Conservation (phyloP, 768 basidiomycete genomes). For the Chalciporus chontae region DNA sequence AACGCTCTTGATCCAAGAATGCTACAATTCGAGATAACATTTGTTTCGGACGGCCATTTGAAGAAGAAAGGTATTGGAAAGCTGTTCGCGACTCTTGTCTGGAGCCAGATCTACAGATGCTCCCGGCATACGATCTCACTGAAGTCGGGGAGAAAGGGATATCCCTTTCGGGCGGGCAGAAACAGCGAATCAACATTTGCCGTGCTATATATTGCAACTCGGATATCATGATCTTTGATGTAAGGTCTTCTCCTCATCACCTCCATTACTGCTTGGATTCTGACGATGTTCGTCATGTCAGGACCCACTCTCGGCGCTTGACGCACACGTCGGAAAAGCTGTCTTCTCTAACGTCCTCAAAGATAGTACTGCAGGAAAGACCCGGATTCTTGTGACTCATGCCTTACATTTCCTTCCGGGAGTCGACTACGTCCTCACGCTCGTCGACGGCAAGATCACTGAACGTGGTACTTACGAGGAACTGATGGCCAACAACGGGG, state of each 20-base stretch:
- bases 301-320: constrained; percentile 88
- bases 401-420: constrained; percentile 86
- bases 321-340: constrained; percentile 87
- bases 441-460: constrained; percentile 72
- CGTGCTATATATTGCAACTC: constrained; percentile 84
- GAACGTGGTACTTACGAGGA: constrained; percentile 79
- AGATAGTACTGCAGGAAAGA: constrained; percentile 60
- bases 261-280: background rate
- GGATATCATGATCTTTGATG: constrained; percentile 84
- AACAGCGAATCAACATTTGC: constrained; percentile 81
- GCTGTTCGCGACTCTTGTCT: constrained; percentile 76
- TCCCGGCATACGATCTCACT: constrained; percentile 75
- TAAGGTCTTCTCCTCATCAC: constrained; percentile 14
- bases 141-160: constrained; percentile 89
- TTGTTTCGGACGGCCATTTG: constrained; percentile 80
- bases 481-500: constrained; percentile 59
- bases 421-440: constrained; percentile 81
- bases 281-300: constrained; percentile 17
- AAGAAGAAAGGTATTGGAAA: constrained; percentile 79
- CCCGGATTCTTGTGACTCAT: constrained; percentile 87
- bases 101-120: constrained; percentile 74
- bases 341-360: constrained; percentile 84
- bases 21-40: constrained; percentile 88
- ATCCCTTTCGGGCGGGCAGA: constrained; percentile 79
- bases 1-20: constrained; percentile 40